Percentiles rank a stretch among this genome's conserved stretches.
Evolutionary conservation across 345 rosid genomes (phyloP).

Genomic region (Raphanus raphanistrum): DNA sequence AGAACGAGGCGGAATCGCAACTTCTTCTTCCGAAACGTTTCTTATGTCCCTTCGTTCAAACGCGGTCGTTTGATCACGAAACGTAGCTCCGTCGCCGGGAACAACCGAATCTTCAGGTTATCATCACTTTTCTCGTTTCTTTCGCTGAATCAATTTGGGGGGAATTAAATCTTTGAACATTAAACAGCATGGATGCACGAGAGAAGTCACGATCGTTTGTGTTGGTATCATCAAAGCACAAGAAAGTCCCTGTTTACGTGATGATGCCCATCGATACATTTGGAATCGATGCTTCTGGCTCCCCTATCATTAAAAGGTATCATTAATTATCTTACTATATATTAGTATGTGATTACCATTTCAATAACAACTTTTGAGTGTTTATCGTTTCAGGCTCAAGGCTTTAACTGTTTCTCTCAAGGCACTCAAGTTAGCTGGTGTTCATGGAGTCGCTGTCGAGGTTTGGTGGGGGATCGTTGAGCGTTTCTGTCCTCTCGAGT

Average conservation of each 20-base stretch:
- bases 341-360: not conserved
- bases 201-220: conserved; percentile 54
- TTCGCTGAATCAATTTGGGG: not conserved
- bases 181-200: conserved; percentile 68
- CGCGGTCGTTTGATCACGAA: conserved; percentile 41
- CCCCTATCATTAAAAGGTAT: conserved; percentile 56
- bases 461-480: conserved; percentile 78
- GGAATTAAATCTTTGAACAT: not conserved
- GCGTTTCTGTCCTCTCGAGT: conserved; percentile 58
- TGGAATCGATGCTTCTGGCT: conserved; percentile 56
- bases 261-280: conserved; percentile 58
- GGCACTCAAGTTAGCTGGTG: conserved; percentile 76
- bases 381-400: conserved; percentile 55
- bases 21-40: conserved; percentile 50
- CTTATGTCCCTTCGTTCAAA: conserved; percentile 47
- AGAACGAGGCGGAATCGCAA: conserved; percentile 37
- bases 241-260: conserved; percentile 58
- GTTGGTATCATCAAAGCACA: conserved; percentile 57
- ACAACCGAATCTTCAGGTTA: conserved; percentile 55
- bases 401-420: conserved; percentile 67
- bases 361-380: too few relatives aligned
- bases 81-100: conserved; percentile 43
- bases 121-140: not conserved
- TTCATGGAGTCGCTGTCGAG: conserved; percentile 70
- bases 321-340: conserved; percentile 20